Evolutionary conservation across 2,329 filamentous ascomycete genomes (phyloP).

Genomic region (Myrmaecium sp.): DNA sequence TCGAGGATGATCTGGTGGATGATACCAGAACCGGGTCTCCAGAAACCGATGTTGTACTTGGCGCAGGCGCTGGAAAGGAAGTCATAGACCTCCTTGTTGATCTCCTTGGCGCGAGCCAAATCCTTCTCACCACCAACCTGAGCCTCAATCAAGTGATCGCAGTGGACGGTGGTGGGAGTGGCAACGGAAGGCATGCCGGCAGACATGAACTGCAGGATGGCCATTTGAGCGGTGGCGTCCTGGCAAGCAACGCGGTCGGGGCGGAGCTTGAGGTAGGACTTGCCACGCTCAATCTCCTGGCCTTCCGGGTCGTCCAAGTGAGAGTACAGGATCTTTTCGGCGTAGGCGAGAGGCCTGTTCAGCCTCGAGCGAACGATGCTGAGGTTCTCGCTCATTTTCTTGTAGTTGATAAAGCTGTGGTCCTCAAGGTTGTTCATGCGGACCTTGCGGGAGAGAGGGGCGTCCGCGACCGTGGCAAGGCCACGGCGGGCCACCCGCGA

Average conservation of each 20-base stretch:
- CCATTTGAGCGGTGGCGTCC: conserved; percentile 99
- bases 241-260: conserved; percentile 98
- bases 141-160: conserved; percentile 97
- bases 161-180: conserved; percentile 92
- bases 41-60: conserved; percentile 99
- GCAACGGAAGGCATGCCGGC: conserved; percentile 91
- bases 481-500: conserved; percentile 46
- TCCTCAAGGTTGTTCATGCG: conserved; percentile 96
- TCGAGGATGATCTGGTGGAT: conserved; percentile 98
- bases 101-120: conserved; percentile 72
- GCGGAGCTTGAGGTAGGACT: conserved; percentile 89
- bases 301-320: conserved; percentile 93
- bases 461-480: conserved; percentile 76
- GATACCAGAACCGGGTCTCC: conserved; percentile 95
- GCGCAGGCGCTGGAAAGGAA: conserved; percentile 87
- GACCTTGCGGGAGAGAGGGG: conserved; percentile 85
- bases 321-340: conserved; percentile 99
- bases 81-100: conserved; percentile 99
- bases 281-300: conserved; percentile 91
- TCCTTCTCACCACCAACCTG: conserved; percentile 88
- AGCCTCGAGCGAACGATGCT: conserved; percentile 74
- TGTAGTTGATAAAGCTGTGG: conserved; percentile 95
- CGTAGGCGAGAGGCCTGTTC: conserved; percentile 83
- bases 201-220: conserved; percentile 98
- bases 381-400: conserved; percentile 98